A percentile compares a stretch with the other conserved stretches of the same genome.
phyloP scores from a whole-genome alignment of 495 filamentous ascomycete species.

The Bombardia bombarda region DNA sequence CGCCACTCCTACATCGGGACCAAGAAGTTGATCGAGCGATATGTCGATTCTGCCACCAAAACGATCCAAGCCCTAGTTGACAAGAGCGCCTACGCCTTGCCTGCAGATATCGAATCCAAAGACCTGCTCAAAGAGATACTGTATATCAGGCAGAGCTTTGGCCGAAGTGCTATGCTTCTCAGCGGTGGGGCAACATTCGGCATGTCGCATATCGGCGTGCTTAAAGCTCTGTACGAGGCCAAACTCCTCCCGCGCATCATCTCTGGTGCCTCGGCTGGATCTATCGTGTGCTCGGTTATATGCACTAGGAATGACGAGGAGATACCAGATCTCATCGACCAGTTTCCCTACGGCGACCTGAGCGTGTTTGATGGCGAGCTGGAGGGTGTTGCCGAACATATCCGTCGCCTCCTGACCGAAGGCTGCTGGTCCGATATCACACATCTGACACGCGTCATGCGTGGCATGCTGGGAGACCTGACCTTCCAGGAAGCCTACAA shows the following conservation, averaged over 20 bases:
- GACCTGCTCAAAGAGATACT: slow-evolving; percentile 57
- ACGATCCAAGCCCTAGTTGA: slow-evolving; percentile 67
- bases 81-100: slow-evolving; percentile 42
- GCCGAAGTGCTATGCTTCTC: slow-evolving; percentile 75
- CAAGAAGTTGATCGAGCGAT: slow-evolving; percentile 76
- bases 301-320: slow-evolving; percentile 83
- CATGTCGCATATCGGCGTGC: slow-evolving; percentile 93
- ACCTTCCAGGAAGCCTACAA: slow-evolving; percentile 97
- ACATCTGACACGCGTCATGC: slow-evolving; percentile 75
- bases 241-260: slow-evolving; percentile 82
- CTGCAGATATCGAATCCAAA: slow-evolving; percentile 48
- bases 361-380: slow-evolving; percentile 72
- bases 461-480: slow-evolving; percentile 68
- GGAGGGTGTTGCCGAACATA: slow-evolving; percentile 59
- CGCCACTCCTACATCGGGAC: slow-evolving; percentile 80
- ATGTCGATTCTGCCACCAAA: slow-evolving; percentile 68
- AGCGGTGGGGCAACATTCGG: slow-evolving; percentile 92
- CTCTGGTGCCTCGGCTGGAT: slow-evolving; percentile 89
- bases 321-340: slow-evolving; percentile 60
- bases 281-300: slow-evolving; percentile 80
- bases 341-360: slow-evolving; percentile 75
- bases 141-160: slow-evolving; percentile 76
- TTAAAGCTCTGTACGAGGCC: slow-evolving; percentile 73
- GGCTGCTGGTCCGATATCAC: slow-evolving; percentile 78
- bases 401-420: slow-evolving; percentile 68